Evolutionary conservation across 345 rosid genomes (phyloP).

Genomic region (Euphorbia peplus): DNA sequence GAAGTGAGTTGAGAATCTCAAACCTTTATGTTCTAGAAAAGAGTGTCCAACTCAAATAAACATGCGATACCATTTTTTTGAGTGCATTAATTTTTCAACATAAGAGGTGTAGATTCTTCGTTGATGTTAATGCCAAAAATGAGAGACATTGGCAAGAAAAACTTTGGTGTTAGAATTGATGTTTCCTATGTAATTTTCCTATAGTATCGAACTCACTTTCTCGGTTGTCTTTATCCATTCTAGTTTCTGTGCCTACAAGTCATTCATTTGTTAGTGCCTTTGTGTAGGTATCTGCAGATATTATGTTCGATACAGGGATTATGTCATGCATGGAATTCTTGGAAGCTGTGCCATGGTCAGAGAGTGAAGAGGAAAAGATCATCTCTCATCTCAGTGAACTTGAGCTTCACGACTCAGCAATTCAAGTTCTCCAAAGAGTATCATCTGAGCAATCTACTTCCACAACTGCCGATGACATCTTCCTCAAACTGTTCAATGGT

Average conservation of each 20-base stretch:
- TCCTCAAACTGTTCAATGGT: slow-evolving; percentile 56
- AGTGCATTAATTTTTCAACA: no score
- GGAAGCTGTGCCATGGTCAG: slow-evolving; percentile 94
- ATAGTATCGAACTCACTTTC: background rate
- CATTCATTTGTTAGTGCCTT: slow-evolving; percentile 4
- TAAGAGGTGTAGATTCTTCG: background rate
- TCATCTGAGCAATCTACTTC: slow-evolving; percentile 56
- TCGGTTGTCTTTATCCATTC: background rate
- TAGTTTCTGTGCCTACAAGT: slow-evolving; percentile 12
- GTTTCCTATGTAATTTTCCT: background rate
- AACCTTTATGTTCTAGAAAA: background rate
- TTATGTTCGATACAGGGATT: slow-evolving; percentile 69
- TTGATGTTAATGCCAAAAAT: background rate
- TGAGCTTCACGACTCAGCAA: slow-evolving; percentile 51
- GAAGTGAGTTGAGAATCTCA: background rate
- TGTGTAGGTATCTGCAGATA: slow-evolving; percentile 71
- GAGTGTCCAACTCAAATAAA: background rate
- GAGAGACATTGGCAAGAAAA: background rate
- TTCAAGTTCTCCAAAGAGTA: slow-evolving; percentile 74
- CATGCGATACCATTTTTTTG: background rate
- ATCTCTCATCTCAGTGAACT: slow-evolving; percentile 60
- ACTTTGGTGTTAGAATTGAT: background rate
- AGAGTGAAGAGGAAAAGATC: slow-evolving; percentile 71
- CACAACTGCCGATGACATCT: slow-evolving; percentile 55
- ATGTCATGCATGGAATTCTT: slow-evolving; percentile 70